Evolutionary conservation across 495 filamentous ascomycete genomes (phyloP), one percentile per base, ranked within the genome.

Genomic region (Trichoderma virens): DNA sequence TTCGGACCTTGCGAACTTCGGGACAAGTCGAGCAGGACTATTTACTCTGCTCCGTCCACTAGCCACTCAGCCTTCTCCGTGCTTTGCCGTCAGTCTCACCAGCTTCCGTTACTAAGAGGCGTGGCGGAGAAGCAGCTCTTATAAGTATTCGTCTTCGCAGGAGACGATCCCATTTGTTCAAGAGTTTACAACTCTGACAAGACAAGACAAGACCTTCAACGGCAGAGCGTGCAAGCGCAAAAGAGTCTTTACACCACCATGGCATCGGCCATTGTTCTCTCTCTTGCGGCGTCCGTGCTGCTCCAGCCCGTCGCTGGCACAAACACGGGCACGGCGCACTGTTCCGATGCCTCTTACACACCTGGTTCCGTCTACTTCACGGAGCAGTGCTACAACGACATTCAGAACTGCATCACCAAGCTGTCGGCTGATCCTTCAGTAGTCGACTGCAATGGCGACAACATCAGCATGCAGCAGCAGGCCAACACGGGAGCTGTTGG

Each of bases 321-420:
- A 62, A 61, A 59, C 14, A 31, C 62, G 62, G 34, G 43, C 43
- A 47, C 43, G 20, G 43, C 23, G 5, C 43, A 47, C n/a, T 67
- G 65, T 32, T 34, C 62, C 32, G 65, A 63, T 18, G 45, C 16
- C 41, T 30, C 63, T 13, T 67, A 65, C 59, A n/a, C 35, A 6
- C 65, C 65, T 0, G 65, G 65, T 25, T 31, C 63, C 5, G 31
- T 65, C 2, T 65, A 67, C 31, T 67, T 67, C 32, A 65, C 65
- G 23, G 20, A 31, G 25, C 31, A 65, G 56, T 67, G 65, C 31
- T 60, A 32, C 41, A 47, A 65, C 14, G 61, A 62, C 13, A 59
- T 59, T 39, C 65, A 67, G 59, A 61, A 47, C 30, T 67, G 65
- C 38, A 61, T 54, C 31, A 54, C 32, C 18, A 62, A 67, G 41